Evolutionary conservation across 2,329 filamentous ascomycete genomes (phyloP).

Genomic region (Botryotinia narcissicola): DNA sequence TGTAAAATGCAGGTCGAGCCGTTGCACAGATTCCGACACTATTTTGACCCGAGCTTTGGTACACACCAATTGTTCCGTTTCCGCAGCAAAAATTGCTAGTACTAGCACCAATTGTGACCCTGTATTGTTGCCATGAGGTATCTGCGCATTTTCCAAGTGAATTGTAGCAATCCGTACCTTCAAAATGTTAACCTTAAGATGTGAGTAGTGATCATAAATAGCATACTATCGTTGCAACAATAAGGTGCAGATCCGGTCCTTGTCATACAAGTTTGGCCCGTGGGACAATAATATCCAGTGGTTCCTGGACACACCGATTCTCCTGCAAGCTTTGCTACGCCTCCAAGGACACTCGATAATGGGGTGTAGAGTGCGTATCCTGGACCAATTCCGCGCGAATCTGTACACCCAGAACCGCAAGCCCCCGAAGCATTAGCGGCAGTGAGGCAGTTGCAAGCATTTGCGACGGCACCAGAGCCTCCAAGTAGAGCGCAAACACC

Average conservation of each 20-base stretch:
- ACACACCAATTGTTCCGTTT: neutral
- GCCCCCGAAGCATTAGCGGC: neutral
- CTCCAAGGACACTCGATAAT: neutral
- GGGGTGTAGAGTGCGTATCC: neutral
- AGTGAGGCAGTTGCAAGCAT: slow-evolving; percentile 3
- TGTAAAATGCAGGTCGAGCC: neutral
- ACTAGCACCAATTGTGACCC: neutral
- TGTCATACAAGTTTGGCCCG: neutral
- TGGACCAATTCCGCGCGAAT: neutral
- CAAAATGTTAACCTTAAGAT: neutral
- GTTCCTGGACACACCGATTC: neutral
- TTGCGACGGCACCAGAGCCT: neutral
- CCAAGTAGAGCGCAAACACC: neutral
- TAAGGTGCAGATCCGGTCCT: neutral
- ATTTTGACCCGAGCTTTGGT: neutral
- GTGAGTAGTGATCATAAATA: neutral
- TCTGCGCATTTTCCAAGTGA: neutral
- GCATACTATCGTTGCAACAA: neutral
- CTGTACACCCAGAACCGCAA: neutral
- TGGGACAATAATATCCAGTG: slow-evolving; percentile 3
- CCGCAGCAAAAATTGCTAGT: neutral
- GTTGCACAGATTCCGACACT: slow-evolving; percentile 1
- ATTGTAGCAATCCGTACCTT: neutral
- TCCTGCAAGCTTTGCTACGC: neutral
- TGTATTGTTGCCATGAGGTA: neutral